phyloP scores from a whole-genome alignment of 1,284 basidiomycete species.

The Malassezia pachydermatis region DNA sequence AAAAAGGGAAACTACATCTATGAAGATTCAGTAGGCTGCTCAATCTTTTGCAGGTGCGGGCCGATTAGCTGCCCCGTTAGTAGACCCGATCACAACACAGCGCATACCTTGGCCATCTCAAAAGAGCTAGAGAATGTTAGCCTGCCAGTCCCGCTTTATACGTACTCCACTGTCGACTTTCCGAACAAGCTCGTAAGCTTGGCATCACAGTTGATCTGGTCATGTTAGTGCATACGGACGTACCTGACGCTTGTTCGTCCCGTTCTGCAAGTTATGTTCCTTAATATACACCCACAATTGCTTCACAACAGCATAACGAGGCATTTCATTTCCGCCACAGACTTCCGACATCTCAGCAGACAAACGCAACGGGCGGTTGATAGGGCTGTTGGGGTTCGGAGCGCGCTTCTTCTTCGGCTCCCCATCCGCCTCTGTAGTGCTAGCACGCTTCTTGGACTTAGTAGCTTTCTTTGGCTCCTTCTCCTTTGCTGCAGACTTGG shows the following conservation, averaged over 20 bases:
- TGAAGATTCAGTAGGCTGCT: slow-evolving; percentile 3
- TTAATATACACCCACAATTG: slow-evolving; percentile 77
- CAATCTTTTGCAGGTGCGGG: slow-evolving; percentile 36
- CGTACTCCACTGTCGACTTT: slow-evolving; percentile 60
- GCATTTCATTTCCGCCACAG: slow-evolving; percentile 53
- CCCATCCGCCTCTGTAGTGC: slow-evolving; percentile 17
- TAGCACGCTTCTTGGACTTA: slow-evolving; percentile 11
- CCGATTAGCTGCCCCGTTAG: slow-evolving; percentile 29
- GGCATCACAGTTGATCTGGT: slow-evolving; percentile 68
- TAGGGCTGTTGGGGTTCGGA: slow-evolving; percentile 43
- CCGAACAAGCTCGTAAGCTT: slow-evolving; percentile 62
- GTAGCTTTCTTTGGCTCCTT: slow-evolving; percentile 1
- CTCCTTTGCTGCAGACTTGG: slow-evolving; percentile 14
- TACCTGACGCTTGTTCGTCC: slow-evolving; percentile 57
- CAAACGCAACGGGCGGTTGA: slow-evolving; percentile 42
- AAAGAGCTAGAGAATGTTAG: slow-evolving; percentile 31
- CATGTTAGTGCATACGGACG: background rate
- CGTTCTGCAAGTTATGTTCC: slow-evolving; percentile 65
- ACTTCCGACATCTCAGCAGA: slow-evolving; percentile 37
- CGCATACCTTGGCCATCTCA: slow-evolving; percentile 43
- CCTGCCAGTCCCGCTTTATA: slow-evolving; percentile 1
- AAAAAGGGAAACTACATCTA: too few species aligned
- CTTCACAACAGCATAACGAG: slow-evolving; percentile 78
- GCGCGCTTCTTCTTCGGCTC: slow-evolving; percentile 39
- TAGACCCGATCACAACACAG: background rate